Conservation (phyloP, 176 grass and related monocot genomes). For the Musa acuminata region DNA sequence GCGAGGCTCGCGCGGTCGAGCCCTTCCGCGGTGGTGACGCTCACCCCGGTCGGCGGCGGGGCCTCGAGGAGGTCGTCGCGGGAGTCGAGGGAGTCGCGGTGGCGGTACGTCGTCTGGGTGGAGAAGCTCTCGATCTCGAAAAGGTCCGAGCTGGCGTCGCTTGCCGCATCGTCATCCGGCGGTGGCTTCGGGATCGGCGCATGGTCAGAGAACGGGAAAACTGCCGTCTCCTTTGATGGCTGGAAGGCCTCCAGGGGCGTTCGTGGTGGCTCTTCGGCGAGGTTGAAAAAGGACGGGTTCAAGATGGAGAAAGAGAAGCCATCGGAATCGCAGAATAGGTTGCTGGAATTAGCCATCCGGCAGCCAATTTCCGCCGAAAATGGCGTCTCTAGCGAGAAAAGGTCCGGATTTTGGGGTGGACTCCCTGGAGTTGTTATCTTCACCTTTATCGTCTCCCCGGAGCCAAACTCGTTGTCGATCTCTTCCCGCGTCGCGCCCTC, state of each 20-base stretch:
- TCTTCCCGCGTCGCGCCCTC: constrained; percentile 1
- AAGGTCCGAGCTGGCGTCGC: constrained; percentile 44
- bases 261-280: neutral
- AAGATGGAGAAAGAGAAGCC: constrained; percentile 24
- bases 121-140: constrained; percentile 45
- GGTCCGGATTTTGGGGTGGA: constrained; percentile 11
- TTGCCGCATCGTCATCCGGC: constrained; percentile 30
- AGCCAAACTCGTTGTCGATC: constrained; percentile 12
- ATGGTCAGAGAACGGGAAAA: neutral
- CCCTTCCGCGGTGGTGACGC: constrained; percentile 34
- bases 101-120: constrained; percentile 13
- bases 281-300: constrained; percentile 5
- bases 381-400: constrained; percentile 13
- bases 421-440: constrained; percentile 25
- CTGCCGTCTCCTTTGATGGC: neutral
- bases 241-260: constrained; percentile 28
- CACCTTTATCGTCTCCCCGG: constrained; percentile 17
- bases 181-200: neutral
- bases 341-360: constrained; percentile 13
- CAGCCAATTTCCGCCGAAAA: constrained; percentile 8
- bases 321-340: neutral
- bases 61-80: neutral
- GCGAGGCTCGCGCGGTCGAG: constrained; percentile 35
- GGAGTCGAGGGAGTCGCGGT: constrained; percentile 24
- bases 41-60: constrained; percentile 30